phyloP scores from a whole-genome alignment of 495 filamentous ascomycete genomes.

The Gamarada debralockiae region DNA sequence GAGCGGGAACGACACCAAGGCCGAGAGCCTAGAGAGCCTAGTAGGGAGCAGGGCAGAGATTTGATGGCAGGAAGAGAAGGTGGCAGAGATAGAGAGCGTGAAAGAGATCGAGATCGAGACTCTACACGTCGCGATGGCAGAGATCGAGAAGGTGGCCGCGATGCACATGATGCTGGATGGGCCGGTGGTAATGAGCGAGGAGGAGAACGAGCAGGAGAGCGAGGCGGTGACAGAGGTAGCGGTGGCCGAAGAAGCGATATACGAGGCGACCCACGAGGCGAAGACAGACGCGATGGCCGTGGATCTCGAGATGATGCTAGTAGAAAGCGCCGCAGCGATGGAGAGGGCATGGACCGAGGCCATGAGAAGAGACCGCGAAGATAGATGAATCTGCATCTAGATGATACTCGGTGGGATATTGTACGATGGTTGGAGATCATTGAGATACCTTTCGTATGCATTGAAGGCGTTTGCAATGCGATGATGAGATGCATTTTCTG shows the following conservation, averaged over 20 bases:
- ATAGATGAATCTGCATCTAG: slow-evolving; percentile 6
- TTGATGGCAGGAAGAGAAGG: slow-evolving; percentile 24
- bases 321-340: slow-evolving; percentile 37
- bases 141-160: slow-evolving; percentile 13
- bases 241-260: slow-evolving; percentile 14
- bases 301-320: slow-evolving; percentile 14
- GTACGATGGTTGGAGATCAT: slow-evolving; percentile 14
- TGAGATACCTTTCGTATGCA: neutral
- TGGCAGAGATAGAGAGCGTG: slow-evolving; percentile 29
- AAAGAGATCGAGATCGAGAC: slow-evolving; percentile 22
- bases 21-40: neutral
- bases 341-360: slow-evolving; percentile 24
- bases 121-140: neutral
- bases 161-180: slow-evolving; percentile 17
- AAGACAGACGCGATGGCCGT: slow-evolving; percentile 18
- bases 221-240: neutral
- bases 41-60: slow-evolving; percentile 14
- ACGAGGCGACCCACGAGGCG: slow-evolving; percentile 10
- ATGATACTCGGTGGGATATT: neutral
- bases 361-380: slow-evolving; percentile 26
- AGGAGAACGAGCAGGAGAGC: neutral
- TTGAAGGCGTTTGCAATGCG: neutral
- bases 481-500: slow-evolving; percentile 10
- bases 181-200: neutral
- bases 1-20: slow-evolving; percentile 18